These are phyloP conservation scores for Trichoderma sp. DNA, from an alignment of 2,329 filamentous ascomycete species.

Conservation along the genomic window DNA sequence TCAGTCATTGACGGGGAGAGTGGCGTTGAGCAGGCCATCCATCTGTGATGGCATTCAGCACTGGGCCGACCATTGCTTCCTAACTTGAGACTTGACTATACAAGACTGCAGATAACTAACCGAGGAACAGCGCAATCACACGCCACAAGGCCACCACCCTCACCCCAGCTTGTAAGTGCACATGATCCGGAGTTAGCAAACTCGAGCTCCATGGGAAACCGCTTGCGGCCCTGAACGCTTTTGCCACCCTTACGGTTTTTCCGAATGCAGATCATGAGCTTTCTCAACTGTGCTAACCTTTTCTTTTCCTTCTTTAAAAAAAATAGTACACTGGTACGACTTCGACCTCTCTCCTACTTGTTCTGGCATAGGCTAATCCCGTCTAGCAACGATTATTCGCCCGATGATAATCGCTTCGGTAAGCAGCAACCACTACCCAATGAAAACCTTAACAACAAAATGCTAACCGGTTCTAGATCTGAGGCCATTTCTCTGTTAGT, in stretches of 20 bases:
- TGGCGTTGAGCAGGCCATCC: not conserved
- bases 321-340: not conserved
- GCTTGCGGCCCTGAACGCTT: not conserved
- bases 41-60: too few species aligned
- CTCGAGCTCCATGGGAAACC: not conserved
- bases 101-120: not conserved
- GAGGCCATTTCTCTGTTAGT: not conserved
- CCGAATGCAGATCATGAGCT: not conserved
- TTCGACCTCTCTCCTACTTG: not conserved
- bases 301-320: not conserved
- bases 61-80: too few species aligned
- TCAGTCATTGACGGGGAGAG: not conserved
- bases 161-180: not conserved
- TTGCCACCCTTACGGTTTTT: not conserved
- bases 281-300: not conserved
- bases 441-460: not conserved
- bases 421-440: not conserved
- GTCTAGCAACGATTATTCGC: not conserved
- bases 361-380: not conserved
- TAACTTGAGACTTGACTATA: too few species aligned
- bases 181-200: not conserved
- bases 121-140: not conserved
- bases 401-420: not conserved
- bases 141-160: not conserved
- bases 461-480: rapidly evolving